Base-by-base conservation (phyloP, 2,329 filamentous ascomycete genomes). In the Cercospora berteroae region DNA sequence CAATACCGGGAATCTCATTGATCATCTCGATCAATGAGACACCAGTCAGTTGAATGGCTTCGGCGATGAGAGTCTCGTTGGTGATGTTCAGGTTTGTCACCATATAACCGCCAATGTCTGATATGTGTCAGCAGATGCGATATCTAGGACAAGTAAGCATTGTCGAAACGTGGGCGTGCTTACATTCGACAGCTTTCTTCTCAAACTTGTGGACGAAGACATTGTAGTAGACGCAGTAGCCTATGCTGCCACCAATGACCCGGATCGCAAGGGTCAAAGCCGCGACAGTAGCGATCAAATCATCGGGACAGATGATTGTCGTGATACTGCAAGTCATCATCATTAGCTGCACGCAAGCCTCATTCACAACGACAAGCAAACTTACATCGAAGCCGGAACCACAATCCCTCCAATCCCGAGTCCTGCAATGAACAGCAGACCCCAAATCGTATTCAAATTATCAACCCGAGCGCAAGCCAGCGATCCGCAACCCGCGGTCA, bases 231-330 rank as follows among this genome's bases (percentile, higher is more conserved):
- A 81, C 74, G 50, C 68, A 72, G 63, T 77, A 78, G 25, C 76
- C 89, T 67, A 91, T 85, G 12, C 85, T 84, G 31, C 89, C 89
- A 57, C 89, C 89, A 39, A 91, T 83, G 64, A 90, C 87, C 42
- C 89, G 88, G 70, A 91, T 86, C n/a, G 88, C 85, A 42, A 91
- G 84, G 0, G 89, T 90, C 23, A 92, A 80, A 5, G 89, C 88
- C 1, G 88, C 86, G 56, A 90, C 83, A 2, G 89, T 91, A 7
- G 88, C 89, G 69, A 92, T 91, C 5, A 91, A 82, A 64, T 91
- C 88, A 74, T 89, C 87, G 0, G 89, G 88, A 68, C 88, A 90
- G 71, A 90, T 87, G 72, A 91, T 90, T 9, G 87, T 88, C 6
- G 87, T 72, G 72, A 60, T 44, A n/a, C 33, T 56, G 36, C 3